Evolutionary conservation across 2,329 filamentous ascomycete species (phyloP), one percentile per base, ranked within the genome.

Genomic region (Ophiostoma ulmi): DNA sequence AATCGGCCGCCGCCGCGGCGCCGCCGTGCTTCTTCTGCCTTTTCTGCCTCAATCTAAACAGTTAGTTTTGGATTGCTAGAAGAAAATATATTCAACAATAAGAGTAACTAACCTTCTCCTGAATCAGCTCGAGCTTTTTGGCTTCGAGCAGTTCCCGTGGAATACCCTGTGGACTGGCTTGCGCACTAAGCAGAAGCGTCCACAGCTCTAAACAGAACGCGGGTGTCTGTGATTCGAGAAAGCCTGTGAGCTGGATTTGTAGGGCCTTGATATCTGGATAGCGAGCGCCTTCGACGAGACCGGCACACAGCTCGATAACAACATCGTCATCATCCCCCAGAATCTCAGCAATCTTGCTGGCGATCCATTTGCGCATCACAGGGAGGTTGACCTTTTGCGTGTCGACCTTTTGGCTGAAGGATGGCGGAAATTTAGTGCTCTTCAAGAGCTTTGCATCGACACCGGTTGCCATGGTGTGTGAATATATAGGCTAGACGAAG

Each of bases 311-410:
- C 80, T 97, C 94, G 74, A 95, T 95, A 3, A 98, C 91, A 68
- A 99, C 93, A 78, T 99, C 95, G 78, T 99, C 95, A 76, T 99
- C 95, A 75, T 87, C 91, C n/a, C 91, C 91, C 61, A 98, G 83
- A 67, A 98, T 94, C 71, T 92, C 90, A 35, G 90, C 91, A 71
- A 99, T 92, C 79, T 90, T 92, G 76, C 90, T 88, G 5, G 92
- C 91, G 78, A 98, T 97, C 95, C 95, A 99, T 84, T 93, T 97
- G 75, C 44, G 44, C 89, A 99, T 97, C 70, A 99, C 92, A 80
- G 97, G 93, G 68, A 97, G 85, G 78, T 99, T 97, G 80, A 99
- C 93, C 83, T 98, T 98, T 76, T 90, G 88, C 88, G 96, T 97
- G 83, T 99, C 94, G 74, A 99, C 95, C 83, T 97, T 97, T 79